phyloP scores from a whole-genome alignment of 805 yeast species.

The Metschnikowia arizonensis region DNA sequence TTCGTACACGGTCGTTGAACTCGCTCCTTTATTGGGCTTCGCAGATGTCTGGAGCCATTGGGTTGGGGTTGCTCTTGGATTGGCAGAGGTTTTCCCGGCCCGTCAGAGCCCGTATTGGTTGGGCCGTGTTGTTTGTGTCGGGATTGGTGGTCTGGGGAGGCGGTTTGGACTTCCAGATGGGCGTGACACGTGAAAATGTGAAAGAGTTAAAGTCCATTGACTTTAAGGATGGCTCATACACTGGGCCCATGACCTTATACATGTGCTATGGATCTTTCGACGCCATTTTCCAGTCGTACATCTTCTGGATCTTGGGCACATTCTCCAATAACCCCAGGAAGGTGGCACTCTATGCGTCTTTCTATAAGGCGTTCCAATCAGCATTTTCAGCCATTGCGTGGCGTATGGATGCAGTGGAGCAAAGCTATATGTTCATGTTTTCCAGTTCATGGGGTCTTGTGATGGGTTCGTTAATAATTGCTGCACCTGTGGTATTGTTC shows the following conservation, averaged over 20 bases:
- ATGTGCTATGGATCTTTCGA: slow-evolving; percentile 59
- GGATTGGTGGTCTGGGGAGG: slow-evolving; percentile 58
- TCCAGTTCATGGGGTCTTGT: slow-evolving; percentile 51
- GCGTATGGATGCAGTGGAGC: slow-evolving; percentile 47
- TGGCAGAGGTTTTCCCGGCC: slow-evolving; percentile 37
- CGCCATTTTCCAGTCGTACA: slow-evolving; percentile 56
- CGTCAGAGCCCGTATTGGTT: slow-evolving; percentile 46
- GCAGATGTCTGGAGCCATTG: slow-evolving; percentile 55
- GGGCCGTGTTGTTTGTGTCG: slow-evolving; percentile 33
- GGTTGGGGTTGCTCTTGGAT: slow-evolving; percentile 49
- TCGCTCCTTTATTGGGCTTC: slow-evolving; percentile 57
- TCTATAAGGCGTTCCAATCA: slow-evolving; percentile 60
- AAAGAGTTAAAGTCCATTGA: slow-evolving; percentile 33
- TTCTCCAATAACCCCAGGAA: slow-evolving; percentile 54
- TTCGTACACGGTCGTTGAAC: slow-evolving; percentile 60
- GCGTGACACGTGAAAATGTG: slow-evolving; percentile 37
- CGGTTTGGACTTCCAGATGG: slow-evolving; percentile 46
- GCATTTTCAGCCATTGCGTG: slow-evolving; percentile 62
- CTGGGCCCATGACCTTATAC: slow-evolving; percentile 60
- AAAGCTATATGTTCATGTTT: slow-evolving; percentile 40
- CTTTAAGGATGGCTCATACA: slow-evolving; percentile 43
- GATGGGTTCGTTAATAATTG: slow-evolving; percentile 45
- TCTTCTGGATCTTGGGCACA: slow-evolving; percentile 58
- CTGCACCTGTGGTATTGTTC: slow-evolving; percentile 43
- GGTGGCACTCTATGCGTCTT: slow-evolving; percentile 54